Evolutionary conservation across 2,329 filamentous ascomycete genomes (phyloP).

Genomic region (Ophiostoma fasciatum): DNA sequence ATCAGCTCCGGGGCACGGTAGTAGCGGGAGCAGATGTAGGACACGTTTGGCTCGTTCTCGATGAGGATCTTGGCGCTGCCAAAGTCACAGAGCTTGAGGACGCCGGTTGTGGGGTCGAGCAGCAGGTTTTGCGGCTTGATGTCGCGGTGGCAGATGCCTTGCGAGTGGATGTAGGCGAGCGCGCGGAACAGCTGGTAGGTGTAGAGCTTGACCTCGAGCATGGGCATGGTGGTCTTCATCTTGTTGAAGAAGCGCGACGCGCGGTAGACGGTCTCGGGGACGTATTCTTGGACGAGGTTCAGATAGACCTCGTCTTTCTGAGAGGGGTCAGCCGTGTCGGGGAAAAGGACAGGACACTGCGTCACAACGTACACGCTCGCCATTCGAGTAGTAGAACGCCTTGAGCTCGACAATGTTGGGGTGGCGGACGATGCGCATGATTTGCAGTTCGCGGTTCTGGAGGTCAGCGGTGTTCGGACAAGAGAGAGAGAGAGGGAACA

Average conservation of each 20-base stretch:
- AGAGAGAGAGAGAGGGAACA: conserved; percentile 7
- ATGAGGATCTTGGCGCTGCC: conserved; percentile 97
- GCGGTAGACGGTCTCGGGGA: conserved; percentile 95
- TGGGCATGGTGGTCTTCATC: conserved; percentile 99
- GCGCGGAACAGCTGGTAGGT: conserved; percentile 99
- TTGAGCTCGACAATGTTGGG: conserved; percentile 98
- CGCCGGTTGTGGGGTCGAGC: conserved; percentile 76
- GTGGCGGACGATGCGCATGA: conserved; percentile 98
- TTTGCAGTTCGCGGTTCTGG: conserved; percentile 96
- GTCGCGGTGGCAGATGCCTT: conserved; percentile 96
- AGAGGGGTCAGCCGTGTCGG: conserved; percentile 3
- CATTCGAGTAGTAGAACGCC: conserved; percentile 99
- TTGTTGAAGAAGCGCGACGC: conserved; percentile 99
- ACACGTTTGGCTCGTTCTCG: conserved; percentile 97
- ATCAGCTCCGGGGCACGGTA: conserved; percentile 97
- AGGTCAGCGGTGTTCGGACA: neutral
- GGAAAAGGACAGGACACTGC: no score
- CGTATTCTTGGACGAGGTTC: conserved; percentile 94
- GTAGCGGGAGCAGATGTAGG: conserved; percentile 98
- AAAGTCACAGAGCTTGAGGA: conserved; percentile 97
- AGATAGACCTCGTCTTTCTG: conserved; percentile 98
- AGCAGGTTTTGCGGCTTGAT: conserved; percentile 98
- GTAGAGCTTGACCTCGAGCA: conserved; percentile 96
- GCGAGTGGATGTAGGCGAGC: conserved; percentile 95
- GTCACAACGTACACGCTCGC: conserved; percentile 69